Percentiles rank a stretch among this genome's conserved stretches.
phyloP scores from a whole-genome alignment of 352 stramenopile species.

The Globisporangium barbulae region DNA sequence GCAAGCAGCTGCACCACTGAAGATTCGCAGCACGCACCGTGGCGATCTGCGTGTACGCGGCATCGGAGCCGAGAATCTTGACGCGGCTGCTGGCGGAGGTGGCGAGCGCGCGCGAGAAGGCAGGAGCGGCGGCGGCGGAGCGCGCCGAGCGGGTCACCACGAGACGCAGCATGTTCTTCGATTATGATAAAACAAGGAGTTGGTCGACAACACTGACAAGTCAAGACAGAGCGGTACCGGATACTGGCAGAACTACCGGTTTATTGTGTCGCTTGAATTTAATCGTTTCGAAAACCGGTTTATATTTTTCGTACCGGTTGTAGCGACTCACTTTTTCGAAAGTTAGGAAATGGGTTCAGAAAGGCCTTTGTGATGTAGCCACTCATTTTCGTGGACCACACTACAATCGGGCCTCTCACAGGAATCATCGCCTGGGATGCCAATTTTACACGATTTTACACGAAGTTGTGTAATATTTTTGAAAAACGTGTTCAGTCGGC shows the following conservation, averaged over 20 bases:
- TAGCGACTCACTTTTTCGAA: background rate
- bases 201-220: background rate
- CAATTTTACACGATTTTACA: no score
- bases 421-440: no score
- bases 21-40: conserved; percentile 34
- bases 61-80: conserved; percentile 71
- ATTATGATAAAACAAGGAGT: background rate
- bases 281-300: no score
- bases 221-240: background rate
- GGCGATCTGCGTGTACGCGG: conserved; percentile 66
- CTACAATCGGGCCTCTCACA: no score
- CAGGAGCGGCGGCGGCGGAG: conserved; percentile 21
- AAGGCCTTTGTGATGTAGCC: background rate
- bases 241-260: background rate
- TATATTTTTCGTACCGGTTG: background rate
- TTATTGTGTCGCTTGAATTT: no score
- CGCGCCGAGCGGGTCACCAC: conserved; percentile 28
- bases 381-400: no score
- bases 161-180: conserved; percentile 40
- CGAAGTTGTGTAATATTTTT: no score
- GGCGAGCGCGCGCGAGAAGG: conserved; percentile 23
- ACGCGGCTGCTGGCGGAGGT: conserved; percentile 55
- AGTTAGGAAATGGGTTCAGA: background rate
- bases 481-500: no score
- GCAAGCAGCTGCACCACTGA: background rate